These are phyloP conservation scores for Leishmania guyanensis DNA, from an alignment of 208 protist species.

Conservation along the genomic window DNA sequence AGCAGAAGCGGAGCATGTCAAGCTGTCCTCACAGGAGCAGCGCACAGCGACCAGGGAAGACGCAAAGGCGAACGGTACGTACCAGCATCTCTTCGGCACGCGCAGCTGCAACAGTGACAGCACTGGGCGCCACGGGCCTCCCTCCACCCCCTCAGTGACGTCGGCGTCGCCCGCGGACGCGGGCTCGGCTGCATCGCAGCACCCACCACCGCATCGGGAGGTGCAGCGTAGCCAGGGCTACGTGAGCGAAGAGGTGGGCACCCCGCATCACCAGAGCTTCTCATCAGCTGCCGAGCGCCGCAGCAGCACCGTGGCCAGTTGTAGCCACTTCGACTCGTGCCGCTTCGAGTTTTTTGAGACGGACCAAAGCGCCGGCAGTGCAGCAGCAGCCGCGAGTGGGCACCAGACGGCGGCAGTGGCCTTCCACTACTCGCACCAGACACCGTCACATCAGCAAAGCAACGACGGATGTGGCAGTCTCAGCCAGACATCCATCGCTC, in stretches of 20 bases:
- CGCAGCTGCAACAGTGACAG: not conserved
- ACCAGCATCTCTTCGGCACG: constrained; percentile 1
- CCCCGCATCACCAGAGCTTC: not conserved
- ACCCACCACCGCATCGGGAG: not conserved
- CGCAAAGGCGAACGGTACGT: not conserved
- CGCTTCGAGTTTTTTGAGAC: not conserved
- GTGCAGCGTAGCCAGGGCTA: not conserved
- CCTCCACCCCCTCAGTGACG: not conserved
- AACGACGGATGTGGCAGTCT: not conserved
- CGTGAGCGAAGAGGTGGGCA: not conserved
- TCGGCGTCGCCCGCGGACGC: not conserved
- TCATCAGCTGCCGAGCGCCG: not conserved
- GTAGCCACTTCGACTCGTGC: not conserved
- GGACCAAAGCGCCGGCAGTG: not conserved
- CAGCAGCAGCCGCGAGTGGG: not conserved
- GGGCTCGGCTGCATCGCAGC: not conserved
- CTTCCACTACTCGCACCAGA: not conserved
- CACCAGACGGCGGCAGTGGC: not conserved
- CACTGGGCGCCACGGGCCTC: not conserved
- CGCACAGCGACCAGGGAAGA: constrained; percentile 5
- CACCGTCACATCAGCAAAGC: not conserved
- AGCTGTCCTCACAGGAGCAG: constrained; percentile 26
- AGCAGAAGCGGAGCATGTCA: constrained; percentile 7
- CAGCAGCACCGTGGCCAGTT: not conserved
- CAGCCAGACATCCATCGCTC: not conserved